Evolutionary conservation across 2,329 filamentous ascomycete species (phyloP), one percentile per base, ranked within the genome.

Genomic region (Pseudogymnoascus sp.): DNA sequence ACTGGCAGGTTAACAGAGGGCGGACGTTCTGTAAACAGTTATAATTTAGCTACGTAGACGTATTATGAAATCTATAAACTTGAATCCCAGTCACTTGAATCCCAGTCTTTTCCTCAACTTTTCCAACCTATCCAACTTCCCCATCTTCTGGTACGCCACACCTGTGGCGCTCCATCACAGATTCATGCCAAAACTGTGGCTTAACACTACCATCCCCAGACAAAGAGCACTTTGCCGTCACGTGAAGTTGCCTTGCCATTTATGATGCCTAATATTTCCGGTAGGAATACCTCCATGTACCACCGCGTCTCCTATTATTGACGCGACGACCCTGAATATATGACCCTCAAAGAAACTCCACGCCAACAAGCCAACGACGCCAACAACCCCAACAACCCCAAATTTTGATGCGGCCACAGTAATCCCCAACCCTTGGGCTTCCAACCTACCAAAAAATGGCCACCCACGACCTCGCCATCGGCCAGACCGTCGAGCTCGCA

Each of bases 1-100:
- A 82, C 59, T 96, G 89, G 83, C 93, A 97, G 76, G 89, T 96
- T 23, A 75, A 75, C n/a, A 87, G 88, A 68, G 93, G 93, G 2
- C 82, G 90, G 67, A 84, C 90, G 65, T 93, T 84, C 80, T 93
- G 90, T 71, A 83, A 61, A 46, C 38, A 62, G n/a, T 42, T 64
- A 37, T 64, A 4, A 60, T 6, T 6, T 31, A 21, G 10, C n/a
- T 34, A 56, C 3, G 8, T 56, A 31, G 5, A 56, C n/a, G 16
- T 53, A 31, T 53, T 53, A 53, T 31, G 23, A 53, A 16, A 31
- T 56, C 8, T 18, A 56, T 56, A 56, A 8, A 56, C 25, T 56
- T 56, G n/a, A 31, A 53, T 16, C n/a, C 1, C n/a, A n/a, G n/a
- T n/a, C n/a, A 56, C 25, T 56, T 56, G n/a, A 31, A 53, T 16